Conservation (phyloP, 75 land plant species). For the Pinus albicaulis region DNA sequence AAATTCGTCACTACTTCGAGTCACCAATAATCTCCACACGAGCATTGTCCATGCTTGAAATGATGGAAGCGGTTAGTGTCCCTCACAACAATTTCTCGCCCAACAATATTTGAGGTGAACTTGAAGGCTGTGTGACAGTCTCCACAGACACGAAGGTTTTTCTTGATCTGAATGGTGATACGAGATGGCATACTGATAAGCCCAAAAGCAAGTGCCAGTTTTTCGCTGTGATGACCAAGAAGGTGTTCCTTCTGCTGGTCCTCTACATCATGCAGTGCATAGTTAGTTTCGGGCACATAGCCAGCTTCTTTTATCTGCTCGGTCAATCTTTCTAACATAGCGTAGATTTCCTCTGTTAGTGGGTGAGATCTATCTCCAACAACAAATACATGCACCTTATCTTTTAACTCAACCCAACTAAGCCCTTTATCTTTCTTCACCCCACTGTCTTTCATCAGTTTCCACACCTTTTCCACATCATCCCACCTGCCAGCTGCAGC, state of each 20-base stretch:
- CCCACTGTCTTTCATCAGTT: conserved; percentile 3
- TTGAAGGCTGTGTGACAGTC: too few species aligned
- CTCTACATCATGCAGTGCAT: not conserved
- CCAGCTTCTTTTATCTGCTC: not conserved
- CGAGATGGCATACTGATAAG: too few species aligned
- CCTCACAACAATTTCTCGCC: too few species aligned
- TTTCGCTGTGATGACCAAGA: too few species aligned
- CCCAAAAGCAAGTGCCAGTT: too few species aligned
- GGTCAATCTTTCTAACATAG: not conserved
- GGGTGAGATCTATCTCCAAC: conserved; percentile 8
- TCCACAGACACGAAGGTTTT: too few species aligned
- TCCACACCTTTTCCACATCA: conserved; percentile 4
- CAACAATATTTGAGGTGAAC: too few species aligned
- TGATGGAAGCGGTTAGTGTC: too few species aligned
- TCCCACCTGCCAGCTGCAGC: conserved; percentile 21
- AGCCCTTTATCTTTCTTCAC: conserved; percentile 15
- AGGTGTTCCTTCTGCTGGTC: not conserved
- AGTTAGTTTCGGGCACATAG: not conserved
- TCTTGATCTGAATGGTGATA: too few species aligned
- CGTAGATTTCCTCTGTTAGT: not conserved
- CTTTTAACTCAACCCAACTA: conserved; percentile 18
- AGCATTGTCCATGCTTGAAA: too few species aligned
- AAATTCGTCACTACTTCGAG: too few species aligned
- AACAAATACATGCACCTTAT: conserved; percentile 14
- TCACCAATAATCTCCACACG: too few species aligned